Base-by-base conservation (phyloP, 2,329 filamentous ascomycete genomes). In the Beauveria australis region DNA sequence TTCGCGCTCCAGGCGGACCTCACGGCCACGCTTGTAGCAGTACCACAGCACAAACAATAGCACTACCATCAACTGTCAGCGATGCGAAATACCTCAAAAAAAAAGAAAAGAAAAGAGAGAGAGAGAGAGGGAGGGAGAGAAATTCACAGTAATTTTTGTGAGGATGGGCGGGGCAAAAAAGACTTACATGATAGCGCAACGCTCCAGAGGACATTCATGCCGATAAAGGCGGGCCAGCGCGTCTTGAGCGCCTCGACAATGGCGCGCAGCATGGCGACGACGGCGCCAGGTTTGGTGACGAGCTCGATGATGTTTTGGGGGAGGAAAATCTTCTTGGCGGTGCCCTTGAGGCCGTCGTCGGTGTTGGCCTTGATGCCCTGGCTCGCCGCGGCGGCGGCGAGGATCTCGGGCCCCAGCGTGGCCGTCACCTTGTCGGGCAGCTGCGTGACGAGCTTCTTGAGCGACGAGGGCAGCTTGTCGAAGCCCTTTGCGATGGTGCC, bases 31-130 rank as follows among this genome's bases (percentile, higher is more conserved):
- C 78, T 97, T 97, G 75, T 97, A 89, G 76, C 92, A 97, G 76
- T 97, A 99, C 92, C 93, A 99, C 68, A 97, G 87, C 49, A 96
- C 91, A 71, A 96, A 94, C 61, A 99, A 82, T 18, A 97, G 81
- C 59, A 97, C 90, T 89, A 60, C 63, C 16, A 5, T 26, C 18
- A 19, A 37, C 46, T 5, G 40, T 57, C 16, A 55, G 43, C 37
- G 22, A 49, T 14, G 19, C 12, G 12, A 37, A 3, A 37, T 14
- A 5, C 14, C 28, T 4, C 1, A 28, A 30, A 30, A 30, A 9
- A 30, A 28, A 28, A 26, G 0, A 10, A 10, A 1, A 30, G 12
- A 9, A 10, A 10, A 10, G 22, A 22, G 22, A 22, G 22, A 22
- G 22, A 22, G 22, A 22, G 2, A 22, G 22, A 22, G n/a, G n/a